Evolutionary conservation across 768 basidiomycete genomes (phyloP).

Genomic region (Xanthoconium stramineum): DNA sequence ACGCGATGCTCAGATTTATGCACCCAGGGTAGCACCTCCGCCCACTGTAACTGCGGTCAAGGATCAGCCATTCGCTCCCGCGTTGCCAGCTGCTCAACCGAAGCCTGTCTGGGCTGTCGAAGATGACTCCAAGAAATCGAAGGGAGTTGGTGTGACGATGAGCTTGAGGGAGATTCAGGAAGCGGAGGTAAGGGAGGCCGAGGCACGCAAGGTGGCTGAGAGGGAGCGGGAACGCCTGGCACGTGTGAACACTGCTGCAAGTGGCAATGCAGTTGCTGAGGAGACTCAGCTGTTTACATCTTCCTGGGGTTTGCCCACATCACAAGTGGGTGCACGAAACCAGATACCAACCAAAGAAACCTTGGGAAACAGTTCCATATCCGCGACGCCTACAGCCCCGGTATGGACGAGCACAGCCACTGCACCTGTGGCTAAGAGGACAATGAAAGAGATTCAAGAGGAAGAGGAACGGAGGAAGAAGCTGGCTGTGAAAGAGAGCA

Average conservation of each 20-base stretch:
- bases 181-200: constrained; percentile 78
- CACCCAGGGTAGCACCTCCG: constrained; percentile 15
- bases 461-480: constrained; percentile 91
- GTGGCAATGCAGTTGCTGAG: constrained; percentile 41
- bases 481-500: constrained; percentile 55
- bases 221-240: constrained; percentile 64
- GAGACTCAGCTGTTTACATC: constrained; percentile 61
- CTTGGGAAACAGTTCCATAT: constrained; percentile 17
- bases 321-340: constrained; percentile 63
- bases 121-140: constrained; percentile 61
- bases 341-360: constrained; percentile 42
- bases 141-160: constrained; percentile 42
- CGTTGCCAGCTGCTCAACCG: constrained; percentile 23
- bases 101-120: constrained; percentile 69
- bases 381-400: constrained; percentile 36
- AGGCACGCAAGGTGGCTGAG: constrained; percentile 71
- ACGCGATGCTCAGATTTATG: constrained; percentile 23
- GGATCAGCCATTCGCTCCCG: constrained; percentile 24
- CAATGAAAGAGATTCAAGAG: constrained; percentile 98
- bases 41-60: constrained; percentile 7
- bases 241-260: constrained; percentile 40
- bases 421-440: constrained; percentile 67
- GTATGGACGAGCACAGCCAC: constrained; percentile 75
- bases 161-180: constrained; percentile 95
- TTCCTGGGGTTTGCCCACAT: constrained; percentile 85